Evolutionary conservation across 768 basidiomycete genomes (phyloP).

Genomic region (Rhodosporidiobolus odoratus): DNA sequence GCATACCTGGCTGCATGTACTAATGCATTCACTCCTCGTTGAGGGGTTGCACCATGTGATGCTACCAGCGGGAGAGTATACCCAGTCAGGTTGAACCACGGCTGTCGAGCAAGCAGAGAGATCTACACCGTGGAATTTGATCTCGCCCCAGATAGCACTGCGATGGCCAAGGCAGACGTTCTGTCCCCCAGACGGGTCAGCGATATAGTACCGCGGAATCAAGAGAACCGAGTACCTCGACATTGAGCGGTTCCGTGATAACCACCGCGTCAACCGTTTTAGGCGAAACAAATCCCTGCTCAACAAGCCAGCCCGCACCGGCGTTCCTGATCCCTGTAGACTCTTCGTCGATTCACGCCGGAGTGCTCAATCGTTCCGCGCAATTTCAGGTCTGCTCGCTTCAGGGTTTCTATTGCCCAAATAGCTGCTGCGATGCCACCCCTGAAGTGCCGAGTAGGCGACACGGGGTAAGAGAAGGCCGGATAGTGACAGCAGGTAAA

Average conservation of each 20-base stretch:
- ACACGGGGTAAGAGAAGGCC: no score
- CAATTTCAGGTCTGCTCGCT: background rate
- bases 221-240: background rate
- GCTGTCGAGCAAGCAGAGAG: no score
- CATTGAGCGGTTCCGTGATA: conserved; percentile 28
- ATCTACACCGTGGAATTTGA: conserved; percentile 21
- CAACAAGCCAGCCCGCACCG: conserved; percentile 28
- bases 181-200: no score
- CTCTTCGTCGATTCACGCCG: conserved; percentile 36
- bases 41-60: conserved; percentile 26
- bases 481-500: no score
- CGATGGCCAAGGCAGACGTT: conserved; percentile 24
- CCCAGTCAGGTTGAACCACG: no score
- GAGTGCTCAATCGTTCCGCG: conserved; percentile 16
- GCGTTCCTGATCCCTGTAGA: conserved; percentile 20
- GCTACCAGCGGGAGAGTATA: background rate
- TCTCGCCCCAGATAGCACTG: conserved; percentile 13
- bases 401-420: conserved; percentile 13
- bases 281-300: conserved; percentile 18
- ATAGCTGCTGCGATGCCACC: conserved; percentile 21
- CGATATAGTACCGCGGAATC: no score
- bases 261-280: conserved; percentile 21
- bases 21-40: conserved; percentile 32
- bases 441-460: no score
- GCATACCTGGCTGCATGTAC: conserved; percentile 12